phyloP scores from a whole-genome alignment of 805 yeast genomes.

The Lachancea lanzarotensis region DNA sequence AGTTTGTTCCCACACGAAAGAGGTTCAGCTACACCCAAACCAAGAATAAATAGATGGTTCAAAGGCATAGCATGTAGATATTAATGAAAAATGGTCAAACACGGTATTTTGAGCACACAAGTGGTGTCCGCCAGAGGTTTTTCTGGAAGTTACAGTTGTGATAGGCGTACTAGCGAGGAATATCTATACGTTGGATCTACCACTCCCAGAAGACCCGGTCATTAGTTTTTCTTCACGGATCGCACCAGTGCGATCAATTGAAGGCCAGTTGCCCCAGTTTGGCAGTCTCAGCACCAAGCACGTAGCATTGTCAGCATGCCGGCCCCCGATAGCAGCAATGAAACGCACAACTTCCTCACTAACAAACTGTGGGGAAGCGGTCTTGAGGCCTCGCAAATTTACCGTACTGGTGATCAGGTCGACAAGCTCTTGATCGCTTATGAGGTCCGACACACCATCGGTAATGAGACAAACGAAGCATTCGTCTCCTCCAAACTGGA shows the following conservation, averaged over 20 bases:
- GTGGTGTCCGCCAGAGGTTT: too few species aligned
- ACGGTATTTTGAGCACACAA: too few species aligned
- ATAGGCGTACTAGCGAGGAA: neutral
- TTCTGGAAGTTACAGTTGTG: neutral
- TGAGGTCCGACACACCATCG: conserved; percentile 80
- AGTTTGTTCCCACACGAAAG: conserved; percentile 91
- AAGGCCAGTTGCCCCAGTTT: conserved; percentile 96
- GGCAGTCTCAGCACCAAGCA: conserved; percentile 70
- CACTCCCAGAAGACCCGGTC: conserved; percentile 11
- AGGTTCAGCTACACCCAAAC: conserved; percentile 76
- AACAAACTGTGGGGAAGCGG: conserved; percentile 78
- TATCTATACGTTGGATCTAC: conserved; percentile 7
- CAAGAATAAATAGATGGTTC: conserved; percentile 40
- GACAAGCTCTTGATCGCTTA: conserved; percentile 85
- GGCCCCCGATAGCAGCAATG: conserved; percentile 78
- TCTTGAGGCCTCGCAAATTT: conserved; percentile 49
- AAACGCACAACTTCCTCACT: conserved; percentile 81
- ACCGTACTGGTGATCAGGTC: conserved; percentile 75
- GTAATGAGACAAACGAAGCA: conserved; percentile 74
- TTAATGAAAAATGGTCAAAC: neutral
- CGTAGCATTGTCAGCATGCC: conserved; percentile 83
- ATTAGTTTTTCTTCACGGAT: conserved; percentile 62
- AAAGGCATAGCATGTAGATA: conserved; percentile 1
- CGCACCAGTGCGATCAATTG: conserved; percentile 73
- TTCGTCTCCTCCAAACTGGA: conserved; percentile 72